Conservation (phyloP, 108 stramenopile genomes). For the Fragilariopsis cylindrus region DNA sequence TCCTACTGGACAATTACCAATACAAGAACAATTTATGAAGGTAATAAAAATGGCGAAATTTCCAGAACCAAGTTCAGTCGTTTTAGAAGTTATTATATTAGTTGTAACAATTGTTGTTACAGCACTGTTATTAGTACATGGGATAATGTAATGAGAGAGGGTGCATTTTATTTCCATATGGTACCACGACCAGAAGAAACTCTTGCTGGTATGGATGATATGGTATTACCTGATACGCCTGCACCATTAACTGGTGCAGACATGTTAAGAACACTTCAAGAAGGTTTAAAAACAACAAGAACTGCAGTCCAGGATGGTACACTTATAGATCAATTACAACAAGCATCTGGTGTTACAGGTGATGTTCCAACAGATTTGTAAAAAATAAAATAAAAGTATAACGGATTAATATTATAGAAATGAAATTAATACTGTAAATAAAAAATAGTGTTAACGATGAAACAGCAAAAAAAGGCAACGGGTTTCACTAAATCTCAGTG, state of each 20-base stretch:
- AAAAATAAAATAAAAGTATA: not conserved
- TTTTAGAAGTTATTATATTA: slow-evolving; percentile 62
- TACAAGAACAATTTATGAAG: slow-evolving; percentile 54
- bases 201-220: slow-evolving; percentile 13
- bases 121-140: slow-evolving; percentile 58
- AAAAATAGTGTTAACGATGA: no score
- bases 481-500: no score
- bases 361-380: slow-evolving; percentile 8
- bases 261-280: slow-evolving; percentile 5
- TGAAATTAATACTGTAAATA: no score
- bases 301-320: slow-evolving; percentile 27
- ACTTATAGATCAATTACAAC: slow-evolving; percentile 19
- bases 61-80: slow-evolving; percentile 49
- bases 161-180: slow-evolving; percentile 55
- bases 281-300: not conserved
- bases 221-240: slow-evolving; percentile 16
- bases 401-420: no score
- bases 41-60: slow-evolving; percentile 57
- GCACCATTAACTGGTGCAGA: not conserved
- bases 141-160: slow-evolving; percentile 56
- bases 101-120: slow-evolving; percentile 55
- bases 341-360: slow-evolving; percentile 15
- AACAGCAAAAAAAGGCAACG: no score
- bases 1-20: slow-evolving; percentile 51
- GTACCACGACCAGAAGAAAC: slow-evolving; percentile 63